Evolutionary conservation across 2,329 filamentous ascomycete species (phyloP).

Genomic region (Aspergillus costaricaensis): DNA sequence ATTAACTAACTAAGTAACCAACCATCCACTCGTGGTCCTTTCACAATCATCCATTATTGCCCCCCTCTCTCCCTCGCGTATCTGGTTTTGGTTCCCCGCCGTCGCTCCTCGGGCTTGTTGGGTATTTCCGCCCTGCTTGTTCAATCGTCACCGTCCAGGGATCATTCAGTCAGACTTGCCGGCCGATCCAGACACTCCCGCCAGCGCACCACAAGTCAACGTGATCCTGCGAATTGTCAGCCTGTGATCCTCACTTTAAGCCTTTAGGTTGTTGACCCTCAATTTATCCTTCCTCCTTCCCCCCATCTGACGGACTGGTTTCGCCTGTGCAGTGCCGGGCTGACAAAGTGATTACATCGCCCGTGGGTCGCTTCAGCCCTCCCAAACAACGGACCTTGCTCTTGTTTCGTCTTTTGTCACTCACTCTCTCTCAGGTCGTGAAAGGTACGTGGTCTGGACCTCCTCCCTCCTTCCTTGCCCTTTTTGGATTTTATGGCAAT

Average conservation of each 20-base stretch:
- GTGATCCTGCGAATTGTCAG: constrained; percentile 20
- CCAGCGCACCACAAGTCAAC: constrained; percentile 25
- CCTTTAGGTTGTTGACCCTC: constrained; percentile 23
- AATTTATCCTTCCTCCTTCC: constrained; percentile 20
- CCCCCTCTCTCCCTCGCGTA: constrained; percentile 14
- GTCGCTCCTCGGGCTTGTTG: constrained; percentile 24
- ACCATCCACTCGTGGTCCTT: neutral
- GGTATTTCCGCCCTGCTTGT: constrained; percentile 25
- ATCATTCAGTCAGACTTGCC: constrained; percentile 26
- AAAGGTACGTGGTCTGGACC: constrained; percentile 31
- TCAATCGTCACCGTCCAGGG: constrained; percentile 20
- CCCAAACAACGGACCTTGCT: constrained; percentile 17
- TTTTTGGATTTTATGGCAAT: neutral
- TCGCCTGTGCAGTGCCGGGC: constrained; percentile 20
- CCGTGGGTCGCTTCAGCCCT: constrained; percentile 16
- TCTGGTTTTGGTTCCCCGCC: constrained; percentile 17
- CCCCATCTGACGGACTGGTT: constrained; percentile 19
- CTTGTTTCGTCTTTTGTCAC: constrained; percentile 29
- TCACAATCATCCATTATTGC: neutral
- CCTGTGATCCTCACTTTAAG: constrained; percentile 19
- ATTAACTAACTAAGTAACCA: neutral
- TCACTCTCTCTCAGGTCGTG: constrained; percentile 37
- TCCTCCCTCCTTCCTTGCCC: neutral
- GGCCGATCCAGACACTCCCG: constrained; percentile 30
- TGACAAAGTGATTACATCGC: constrained; percentile 20